Percentiles rank a stretch among this genome's conserved stretches.
These are phyloP conservation scores for Theobroma cacao DNA, from an alignment of 345 rosid genomes.

Conservation along the genomic window DNA sequence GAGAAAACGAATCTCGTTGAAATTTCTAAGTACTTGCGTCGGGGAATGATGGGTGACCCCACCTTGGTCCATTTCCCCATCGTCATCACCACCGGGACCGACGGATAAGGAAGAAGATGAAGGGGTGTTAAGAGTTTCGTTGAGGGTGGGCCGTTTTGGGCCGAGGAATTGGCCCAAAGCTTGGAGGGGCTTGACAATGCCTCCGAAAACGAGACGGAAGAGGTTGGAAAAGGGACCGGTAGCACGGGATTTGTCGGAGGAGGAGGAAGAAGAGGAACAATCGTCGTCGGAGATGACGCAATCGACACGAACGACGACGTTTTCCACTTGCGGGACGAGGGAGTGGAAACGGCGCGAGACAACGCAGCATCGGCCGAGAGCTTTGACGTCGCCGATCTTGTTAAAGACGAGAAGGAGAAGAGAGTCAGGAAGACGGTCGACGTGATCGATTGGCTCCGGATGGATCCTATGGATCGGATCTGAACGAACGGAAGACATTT, in stretches of 20 bases:
- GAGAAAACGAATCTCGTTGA: constrained; percentile 78
- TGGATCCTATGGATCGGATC: constrained; percentile 58
- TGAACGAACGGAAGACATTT: constrained; percentile 30
- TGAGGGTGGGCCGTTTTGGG: constrained; percentile 32
- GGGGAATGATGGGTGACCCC: constrained; percentile 97
- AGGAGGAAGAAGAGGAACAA: constrained; percentile 32
- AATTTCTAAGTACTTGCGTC: constrained; percentile 83
- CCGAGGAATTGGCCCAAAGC: constrained; percentile 67
- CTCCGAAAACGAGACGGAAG: constrained; percentile 54
- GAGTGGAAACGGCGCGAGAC: constrained; percentile 78
- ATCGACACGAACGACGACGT: constrained; percentile 86
- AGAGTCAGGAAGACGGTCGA: constrained; percentile 86
- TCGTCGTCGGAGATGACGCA: constrained; percentile 95
- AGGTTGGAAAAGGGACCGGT: constrained; percentile 44
- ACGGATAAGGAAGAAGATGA: constrained; percentile 35
- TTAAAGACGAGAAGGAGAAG: constrained; percentile 76
- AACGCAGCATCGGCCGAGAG: constrained; percentile 88
- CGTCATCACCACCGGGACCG: constrained; percentile 49
- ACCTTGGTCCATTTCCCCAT: constrained; percentile 65
- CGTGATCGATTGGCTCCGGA: constrained; percentile 67
- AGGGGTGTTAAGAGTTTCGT: constrained; percentile 11
- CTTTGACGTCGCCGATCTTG: constrained; percentile 85
- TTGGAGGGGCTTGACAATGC: constrained; percentile 77
- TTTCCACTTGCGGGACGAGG: constrained; percentile 74
- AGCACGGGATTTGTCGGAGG: constrained; percentile 54